These are phyloP conservation scores for Panaeolus papilionaceus DNA, from an alignment of 768 basidiomycete genomes.

Conservation along the genomic window DNA sequence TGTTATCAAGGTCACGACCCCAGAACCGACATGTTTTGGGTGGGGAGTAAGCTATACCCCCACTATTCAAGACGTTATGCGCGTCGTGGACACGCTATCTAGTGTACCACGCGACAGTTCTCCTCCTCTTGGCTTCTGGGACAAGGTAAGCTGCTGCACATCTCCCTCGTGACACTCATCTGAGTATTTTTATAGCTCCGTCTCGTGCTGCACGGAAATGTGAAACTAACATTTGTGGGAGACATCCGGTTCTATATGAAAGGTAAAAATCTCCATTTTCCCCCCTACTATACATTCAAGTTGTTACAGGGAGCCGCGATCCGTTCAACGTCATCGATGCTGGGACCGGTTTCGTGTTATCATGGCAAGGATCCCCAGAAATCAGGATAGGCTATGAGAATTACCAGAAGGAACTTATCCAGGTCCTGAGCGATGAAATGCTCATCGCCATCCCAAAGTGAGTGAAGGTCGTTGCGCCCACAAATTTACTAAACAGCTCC, in stretches of 20 bases:
- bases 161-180: conserved; percentile 11
- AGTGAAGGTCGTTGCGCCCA: conserved; percentile 33
- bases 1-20: conserved; percentile 66
- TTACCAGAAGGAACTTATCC: conserved; percentile 76
- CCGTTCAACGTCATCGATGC: conserved; percentile 72
- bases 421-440: conserved; percentile 83
- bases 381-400: conserved; percentile 76
- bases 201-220: conserved; percentile 84
- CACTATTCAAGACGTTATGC: conserved; percentile 86
- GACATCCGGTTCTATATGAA: conserved; percentile 87
- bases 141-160: conserved; percentile 64
- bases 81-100: conserved; percentile 81
- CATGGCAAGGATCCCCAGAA: conserved; percentile 80
- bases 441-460: conserved; percentile 87
- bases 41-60: conserved; percentile 93
- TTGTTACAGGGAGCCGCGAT: conserved; percentile 72
- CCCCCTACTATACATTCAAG: conserved; percentile 9
- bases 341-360: conserved; percentile 88
- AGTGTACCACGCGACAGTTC: conserved; percentile 82
- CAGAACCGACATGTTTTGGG: conserved; percentile 72
- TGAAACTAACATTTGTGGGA: conserved; percentile 67
- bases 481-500: conserved; percentile 16
- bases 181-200: conserved; percentile 54
- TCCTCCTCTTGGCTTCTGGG: conserved; percentile 91
- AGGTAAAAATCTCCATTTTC: conserved; percentile 51